Evolutionary conservation across 768 basidiomycete genomes (phyloP), one percentile per base, ranked within the genome.

Genomic region (Mycena amicta): DNA sequence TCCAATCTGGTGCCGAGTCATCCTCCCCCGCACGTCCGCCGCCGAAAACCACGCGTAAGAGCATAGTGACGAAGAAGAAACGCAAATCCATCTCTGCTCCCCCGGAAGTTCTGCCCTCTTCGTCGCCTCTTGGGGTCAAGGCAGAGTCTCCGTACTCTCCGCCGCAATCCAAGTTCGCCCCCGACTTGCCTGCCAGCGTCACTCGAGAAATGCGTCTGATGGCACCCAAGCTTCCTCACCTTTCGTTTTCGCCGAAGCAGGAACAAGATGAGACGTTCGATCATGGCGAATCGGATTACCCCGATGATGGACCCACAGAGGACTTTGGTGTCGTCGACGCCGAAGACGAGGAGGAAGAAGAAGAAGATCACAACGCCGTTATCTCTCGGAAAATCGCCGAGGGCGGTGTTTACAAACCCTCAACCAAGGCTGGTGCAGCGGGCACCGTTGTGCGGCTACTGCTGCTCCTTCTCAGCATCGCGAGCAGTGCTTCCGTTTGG

Each of bases 1-100:
- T 94, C 70, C 92, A 94, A 68, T 92, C 90, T 8, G 92, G 90
- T n/a, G 88, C 88, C 4, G 92, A 93, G 65, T 89, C 88, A n/a
- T 90, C 90, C 5, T 92, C 90, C 15, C 91, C 92, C 30, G 72
- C 70, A 11, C 87, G 86, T 18, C n/a, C n/a, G n/a, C n/a, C n/a
- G n/a, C 85, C 88, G 57, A 73, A 77, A 63, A 64, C 76, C 53
- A 79, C 76, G 45, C 68, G 79, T 57, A 75, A 81, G 60, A 80
- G 75, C 67, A 57, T 64, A 58, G 63, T 57, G 5, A 67, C 76
- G 4, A 81, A 77, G 41, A 87, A 82, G 67, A 78, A 83, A 27
- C 85, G 88, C 49, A 87, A 88, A 69, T 89, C 89, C 3, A 79
- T 83, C 61, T 91, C 91, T 15, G 88, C 86, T 13, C 89, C 88